Evolutionary conservation across 2,329 filamentous ascomycete genomes (phyloP).

Genomic region (Rhynchosporium agropyri): DNA sequence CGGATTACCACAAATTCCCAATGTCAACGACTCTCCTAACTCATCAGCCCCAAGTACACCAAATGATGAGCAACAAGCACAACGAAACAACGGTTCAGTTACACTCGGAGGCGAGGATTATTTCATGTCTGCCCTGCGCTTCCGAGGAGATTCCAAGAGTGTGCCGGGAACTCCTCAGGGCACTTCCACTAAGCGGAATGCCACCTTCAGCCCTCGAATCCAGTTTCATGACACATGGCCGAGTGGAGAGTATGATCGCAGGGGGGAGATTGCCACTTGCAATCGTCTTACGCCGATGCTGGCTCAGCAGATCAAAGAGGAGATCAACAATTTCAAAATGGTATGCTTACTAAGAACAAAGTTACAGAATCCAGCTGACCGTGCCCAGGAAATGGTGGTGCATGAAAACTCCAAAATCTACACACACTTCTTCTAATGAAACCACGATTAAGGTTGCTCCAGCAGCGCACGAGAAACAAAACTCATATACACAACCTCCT

Average conservation of each 20-base stretch:
- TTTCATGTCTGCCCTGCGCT: constrained; percentile 76
- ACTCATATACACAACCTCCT: constrained; percentile 27
- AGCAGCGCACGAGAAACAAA: constrained; percentile 31
- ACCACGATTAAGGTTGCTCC: constrained; percentile 38
- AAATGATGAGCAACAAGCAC: constrained; percentile 71
- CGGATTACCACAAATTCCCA: constrained; percentile 62
- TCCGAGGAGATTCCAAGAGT: constrained; percentile 77
- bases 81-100: constrained; percentile 69
- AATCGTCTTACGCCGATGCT: constrained; percentile 96
- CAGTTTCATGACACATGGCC: constrained; percentile 98
- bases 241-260: constrained; percentile 90
- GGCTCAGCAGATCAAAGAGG: constrained; percentile 98
- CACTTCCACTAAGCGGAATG: constrained; percentile 57
- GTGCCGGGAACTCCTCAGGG: constrained; percentile 77
- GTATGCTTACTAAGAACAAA: constrained; percentile 53
- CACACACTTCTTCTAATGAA: constrained; percentile 96
- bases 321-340: constrained; percentile 99
- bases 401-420: constrained; percentile 99
- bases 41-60: constrained; percentile 89
- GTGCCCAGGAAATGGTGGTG: constrained; percentile 94
- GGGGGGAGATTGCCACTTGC: constrained; percentile 95
- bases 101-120: constrained; percentile 81
- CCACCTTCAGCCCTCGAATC: constrained; percentile 87
- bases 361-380: constrained; percentile 44
- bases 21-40: constrained; percentile 74